Base-by-base conservation (phyloP, 2,329 filamentous ascomycete genomes). In the Colletotrichum plurivorum region DNA sequence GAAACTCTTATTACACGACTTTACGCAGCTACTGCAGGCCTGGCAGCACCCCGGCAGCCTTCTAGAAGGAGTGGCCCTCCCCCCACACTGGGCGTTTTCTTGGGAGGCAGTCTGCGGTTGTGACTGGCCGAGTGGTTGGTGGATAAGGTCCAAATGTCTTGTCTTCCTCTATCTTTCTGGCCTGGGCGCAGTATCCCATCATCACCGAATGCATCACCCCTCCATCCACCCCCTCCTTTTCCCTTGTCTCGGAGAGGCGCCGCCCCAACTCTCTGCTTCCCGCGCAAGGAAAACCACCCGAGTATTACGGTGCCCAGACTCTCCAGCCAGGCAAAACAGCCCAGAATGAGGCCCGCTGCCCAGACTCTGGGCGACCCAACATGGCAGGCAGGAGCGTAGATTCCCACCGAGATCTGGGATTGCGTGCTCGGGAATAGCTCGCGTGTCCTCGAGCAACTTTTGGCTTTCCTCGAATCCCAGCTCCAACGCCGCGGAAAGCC, bases 321-420 rank as follows among this genome's bases (percentile, higher is more conserved):
- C 39, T 54, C 41, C 13, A 15, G 20, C 7, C 15, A 65, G 41
- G 41, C 25, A 39, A 41, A 25, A 41, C n/a, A 43, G 56, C 51
- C 54, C 62, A 69, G 55, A 69, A 66, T 69, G 66, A 69, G 66
- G 62, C 66, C 66, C 62, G 62, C 66, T 60, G 66, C 66, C 66
- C 31, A 69, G 66, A 51, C n/a, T 66, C 66, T 69, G 22, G 66
- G 66, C 66, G 43, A 31, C 49, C 63, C 55, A 66, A 66, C 62
- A 66, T 66, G 62, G 66, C 62, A 66, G 62, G 61, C 55, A 55
- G 49, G 66, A 60, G 61, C 48, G 22, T 60, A 13, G 8, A 39
- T 43, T 60, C 41, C 66, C 62, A 66, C 55, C 66, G 31, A 56
- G 55, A 56, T 66, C 66, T 60, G 18, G 31, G 18, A 69, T 69